A percentile compares a stretch with the other conserved stretches of the same genome.
Conservation (phyloP, 441 rosid genomes). For the Pelargonium cotyledonis region DNA sequence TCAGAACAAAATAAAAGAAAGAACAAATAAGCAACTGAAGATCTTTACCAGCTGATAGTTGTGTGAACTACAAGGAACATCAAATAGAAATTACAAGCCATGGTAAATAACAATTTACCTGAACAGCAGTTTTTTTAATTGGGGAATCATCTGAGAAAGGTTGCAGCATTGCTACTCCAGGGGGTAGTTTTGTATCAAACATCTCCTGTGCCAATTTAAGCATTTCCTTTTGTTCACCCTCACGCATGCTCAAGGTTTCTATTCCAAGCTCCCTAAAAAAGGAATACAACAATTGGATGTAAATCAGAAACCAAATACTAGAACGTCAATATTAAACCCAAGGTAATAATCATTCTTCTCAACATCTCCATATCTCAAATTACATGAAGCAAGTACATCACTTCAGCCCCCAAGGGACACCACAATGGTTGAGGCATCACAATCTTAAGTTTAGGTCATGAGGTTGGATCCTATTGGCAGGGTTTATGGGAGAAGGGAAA, state of each 20-base stretch:
- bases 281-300: background rate
- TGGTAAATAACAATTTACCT: slow-evolving; percentile 34
- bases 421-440: too few species aligned
- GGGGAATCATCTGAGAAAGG: slow-evolving; percentile 87
- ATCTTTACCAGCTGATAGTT: too few species aligned
- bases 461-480: too few species aligned
- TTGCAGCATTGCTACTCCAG: slow-evolving; percentile 71
- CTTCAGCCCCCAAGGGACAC: too few species aligned
- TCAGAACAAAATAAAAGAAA: too few species aligned
- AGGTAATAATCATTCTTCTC: background rate
- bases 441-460: too few species aligned
- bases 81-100: background rate
- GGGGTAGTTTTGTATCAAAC: slow-evolving; percentile 87
- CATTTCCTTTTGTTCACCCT: slow-evolving; percentile 66
- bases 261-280: slow-evolving; percentile 74
- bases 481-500: background rate
- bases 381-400: background rate
- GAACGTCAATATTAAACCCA: background rate
- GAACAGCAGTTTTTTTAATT: slow-evolving; percentile 64
- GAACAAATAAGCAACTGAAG: too few species aligned
- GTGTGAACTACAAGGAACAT: too few species aligned
- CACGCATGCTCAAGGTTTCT: slow-evolving; percentile 49
- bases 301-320: background rate
- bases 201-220: slow-evolving; percentile 73
- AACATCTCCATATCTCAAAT: background rate